Conservation (phyloP, 306 rosid species). For the Quillaja saponaria region DNA sequence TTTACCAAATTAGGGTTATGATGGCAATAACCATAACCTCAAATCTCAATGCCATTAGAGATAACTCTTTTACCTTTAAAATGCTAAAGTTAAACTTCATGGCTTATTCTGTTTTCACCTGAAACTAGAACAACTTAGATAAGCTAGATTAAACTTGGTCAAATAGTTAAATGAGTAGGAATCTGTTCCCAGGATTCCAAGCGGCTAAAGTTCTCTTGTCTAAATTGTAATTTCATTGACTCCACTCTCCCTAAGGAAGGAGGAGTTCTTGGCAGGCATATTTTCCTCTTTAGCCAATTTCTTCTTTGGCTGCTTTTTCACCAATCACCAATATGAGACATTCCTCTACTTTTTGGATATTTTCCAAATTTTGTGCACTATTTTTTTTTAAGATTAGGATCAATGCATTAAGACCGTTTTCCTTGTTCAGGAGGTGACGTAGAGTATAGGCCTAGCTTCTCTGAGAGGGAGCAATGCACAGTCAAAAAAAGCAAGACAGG, state of each 20-base stretch:
- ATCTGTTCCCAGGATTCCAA: conserved; percentile 8
- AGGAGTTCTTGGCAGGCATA: too few species aligned
- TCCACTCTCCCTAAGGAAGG: too few species aligned
- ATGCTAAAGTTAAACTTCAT: conserved; percentile 31
- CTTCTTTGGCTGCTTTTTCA: conserved; percentile 13
- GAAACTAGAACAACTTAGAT: too few species aligned
- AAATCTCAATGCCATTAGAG: conserved; percentile 10
- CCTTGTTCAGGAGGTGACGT: conserved; percentile 68
- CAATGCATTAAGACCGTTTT: conserved; percentile 33
- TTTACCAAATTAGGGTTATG: conserved; percentile 15
- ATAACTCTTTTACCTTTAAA: conserved; percentile 11
- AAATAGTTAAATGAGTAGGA: conserved; percentile 4
- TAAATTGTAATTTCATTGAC: background rate
- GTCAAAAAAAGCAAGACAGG: conserved; percentile 98
- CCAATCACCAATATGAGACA: conserved; percentile 14
- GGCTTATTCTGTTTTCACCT: conserved; percentile 17
- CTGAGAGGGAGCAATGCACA: conserved; percentile 93
- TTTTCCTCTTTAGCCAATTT: conserved; percentile 22
- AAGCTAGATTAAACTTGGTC: background rate
- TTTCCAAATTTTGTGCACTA: background rate
- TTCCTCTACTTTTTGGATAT: background rate
- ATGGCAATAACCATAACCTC: conserved; percentile 16
- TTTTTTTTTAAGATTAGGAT: conserved; percentile 5
- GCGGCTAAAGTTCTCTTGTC: conserved; percentile 12
- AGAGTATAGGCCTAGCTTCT: conserved; percentile 82